Evolutionary conservation across 2,329 filamentous ascomycete species (phyloP).

Genomic region (Neofusicoccum kwambonambiense): DNA sequence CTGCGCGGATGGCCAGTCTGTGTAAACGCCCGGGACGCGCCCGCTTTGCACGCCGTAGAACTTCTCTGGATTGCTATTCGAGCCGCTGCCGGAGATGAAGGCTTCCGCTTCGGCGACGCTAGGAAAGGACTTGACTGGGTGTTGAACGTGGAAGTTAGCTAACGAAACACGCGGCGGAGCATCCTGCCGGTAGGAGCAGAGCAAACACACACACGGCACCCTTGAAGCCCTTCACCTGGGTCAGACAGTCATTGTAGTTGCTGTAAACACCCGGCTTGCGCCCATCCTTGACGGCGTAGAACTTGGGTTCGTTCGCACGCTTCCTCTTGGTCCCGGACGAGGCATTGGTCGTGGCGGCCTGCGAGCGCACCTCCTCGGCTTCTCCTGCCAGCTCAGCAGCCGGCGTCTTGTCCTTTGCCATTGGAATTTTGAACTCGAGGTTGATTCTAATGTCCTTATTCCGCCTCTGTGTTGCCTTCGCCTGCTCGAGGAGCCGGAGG

Average conservation of each 20-base stretch:
- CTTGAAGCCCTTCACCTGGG: conserved; percentile 61
- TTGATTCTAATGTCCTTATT: not conserved
- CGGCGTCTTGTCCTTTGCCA: conserved; percentile 6
- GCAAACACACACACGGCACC: conserved; percentile 36
- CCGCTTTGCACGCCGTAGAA: conserved; percentile 63
- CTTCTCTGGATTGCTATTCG: conserved; percentile 31
- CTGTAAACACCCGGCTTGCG: conserved; percentile 62
- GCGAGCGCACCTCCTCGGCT: conserved; percentile 22
- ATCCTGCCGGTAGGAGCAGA: not conserved
- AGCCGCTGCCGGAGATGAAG: conserved; percentile 51
- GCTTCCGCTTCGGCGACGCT: conserved; percentile 72
- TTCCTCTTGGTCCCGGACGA: conserved; percentile 57
- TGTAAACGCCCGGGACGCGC: conserved; percentile 61
- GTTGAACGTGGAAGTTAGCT: not conserved
- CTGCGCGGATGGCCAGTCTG: conserved; percentile 67
- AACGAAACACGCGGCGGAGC: not conserved
- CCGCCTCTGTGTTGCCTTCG: not conserved
- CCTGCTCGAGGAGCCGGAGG: not conserved
- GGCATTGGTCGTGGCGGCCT: conserved; percentile 26
- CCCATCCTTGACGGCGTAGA: conserved; percentile 63
- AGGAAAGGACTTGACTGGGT: conserved; percentile 74
- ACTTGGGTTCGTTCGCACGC: conserved; percentile 52
- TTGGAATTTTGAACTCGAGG: not conserved
- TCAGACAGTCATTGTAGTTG: conserved; percentile 61
- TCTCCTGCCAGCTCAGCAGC: not conserved